Conservation (phyloP, 2,329 filamentous ascomycete species). For the Ophiostoma tasmaniense region DNA sequence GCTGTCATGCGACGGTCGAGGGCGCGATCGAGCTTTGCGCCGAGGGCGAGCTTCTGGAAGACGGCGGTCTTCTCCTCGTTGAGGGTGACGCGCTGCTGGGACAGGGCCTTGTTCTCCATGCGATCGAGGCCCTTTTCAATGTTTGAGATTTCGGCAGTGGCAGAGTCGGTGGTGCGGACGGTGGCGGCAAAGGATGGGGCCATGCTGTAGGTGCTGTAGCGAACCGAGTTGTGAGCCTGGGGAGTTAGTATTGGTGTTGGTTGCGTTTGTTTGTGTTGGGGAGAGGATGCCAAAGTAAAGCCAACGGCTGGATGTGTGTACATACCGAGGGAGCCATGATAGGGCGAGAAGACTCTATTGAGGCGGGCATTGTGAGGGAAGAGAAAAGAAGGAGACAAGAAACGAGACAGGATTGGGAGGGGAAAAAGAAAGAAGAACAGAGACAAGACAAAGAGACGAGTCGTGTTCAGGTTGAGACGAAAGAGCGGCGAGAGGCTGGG, state of each 20-base stretch:
- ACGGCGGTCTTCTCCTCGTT: constrained; percentile 72
- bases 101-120: constrained; percentile 80
- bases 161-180: constrained; percentile 45
- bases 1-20: constrained; percentile 76
- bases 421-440: background rate
- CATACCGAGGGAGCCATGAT: constrained; percentile 57
- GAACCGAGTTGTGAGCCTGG: constrained; percentile 46
- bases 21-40: constrained; percentile 83
- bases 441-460: background rate
- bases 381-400: background rate
- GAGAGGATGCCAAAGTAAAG: background rate
- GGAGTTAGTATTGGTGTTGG: background rate
- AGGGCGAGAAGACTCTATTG: constrained; percentile 52
- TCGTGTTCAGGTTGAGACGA: background rate
- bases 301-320: background rate
- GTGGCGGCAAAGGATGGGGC: constrained; percentile 52
- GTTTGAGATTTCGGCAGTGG: constrained; percentile 51
- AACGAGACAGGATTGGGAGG: too few relatives aligned
- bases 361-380: constrained; percentile 41
- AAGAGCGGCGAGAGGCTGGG: background rate
- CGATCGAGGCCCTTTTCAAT: constrained; percentile 75
- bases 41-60: constrained; percentile 76
- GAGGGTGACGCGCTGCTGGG: constrained; percentile 71
- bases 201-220: constrained; percentile 53
- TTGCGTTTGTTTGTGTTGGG: background rate